These are phyloP conservation scores for Hyphodiscus hymeniophilus DNA, from an alignment of 495 filamentous ascomycete genomes.

Conservation along the genomic window DNA sequence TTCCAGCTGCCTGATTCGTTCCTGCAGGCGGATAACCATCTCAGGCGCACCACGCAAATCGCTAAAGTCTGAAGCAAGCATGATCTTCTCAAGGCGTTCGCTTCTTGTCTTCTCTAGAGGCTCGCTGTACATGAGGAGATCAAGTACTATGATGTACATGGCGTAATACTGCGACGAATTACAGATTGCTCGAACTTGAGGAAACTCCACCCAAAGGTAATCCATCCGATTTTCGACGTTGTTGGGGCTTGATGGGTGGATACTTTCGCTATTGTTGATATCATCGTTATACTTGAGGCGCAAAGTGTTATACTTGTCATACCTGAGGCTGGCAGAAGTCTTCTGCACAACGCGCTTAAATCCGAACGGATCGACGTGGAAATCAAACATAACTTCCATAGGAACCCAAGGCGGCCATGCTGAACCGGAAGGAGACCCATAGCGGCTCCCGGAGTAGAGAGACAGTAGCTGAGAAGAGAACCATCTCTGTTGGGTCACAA, in stretches of 20 bases:
- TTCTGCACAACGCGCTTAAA: constrained; percentile 92
- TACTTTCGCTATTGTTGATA: constrained; percentile 48
- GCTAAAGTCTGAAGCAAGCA: constrained; percentile 99
- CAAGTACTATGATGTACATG: constrained; percentile 93
- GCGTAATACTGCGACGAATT: constrained; percentile 96
- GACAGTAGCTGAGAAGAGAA: constrained; percentile 73
- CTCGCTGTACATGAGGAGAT: constrained; percentile 90
- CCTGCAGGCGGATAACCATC: constrained; percentile 85
- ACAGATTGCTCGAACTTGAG: constrained; percentile 82
- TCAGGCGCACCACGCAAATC: constrained; percentile 89
- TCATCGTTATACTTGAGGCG: constrained; percentile 97
- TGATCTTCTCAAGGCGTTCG: constrained; percentile 93
- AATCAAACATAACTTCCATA: constrained; percentile 97
- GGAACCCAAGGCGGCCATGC: constrained; percentile 98
- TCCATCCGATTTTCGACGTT: constrained; percentile 76
- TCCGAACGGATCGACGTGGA: constrained; percentile 81
- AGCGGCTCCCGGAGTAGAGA: constrained; percentile 88
- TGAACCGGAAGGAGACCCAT: constrained; percentile 75
- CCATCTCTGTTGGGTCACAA: constrained; percentile 86
- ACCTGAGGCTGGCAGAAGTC: constrained; percentile 87
- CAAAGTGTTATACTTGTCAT: constrained; percentile 97
- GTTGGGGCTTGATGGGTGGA: constrained; percentile 31
- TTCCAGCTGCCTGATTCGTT: constrained; percentile 85
- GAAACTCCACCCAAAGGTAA: constrained; percentile 93
- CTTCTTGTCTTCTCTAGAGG: constrained; percentile 90